Conservation (phyloP, 495 filamentous ascomycete species). For the Daldinia caldariorum region DNA sequence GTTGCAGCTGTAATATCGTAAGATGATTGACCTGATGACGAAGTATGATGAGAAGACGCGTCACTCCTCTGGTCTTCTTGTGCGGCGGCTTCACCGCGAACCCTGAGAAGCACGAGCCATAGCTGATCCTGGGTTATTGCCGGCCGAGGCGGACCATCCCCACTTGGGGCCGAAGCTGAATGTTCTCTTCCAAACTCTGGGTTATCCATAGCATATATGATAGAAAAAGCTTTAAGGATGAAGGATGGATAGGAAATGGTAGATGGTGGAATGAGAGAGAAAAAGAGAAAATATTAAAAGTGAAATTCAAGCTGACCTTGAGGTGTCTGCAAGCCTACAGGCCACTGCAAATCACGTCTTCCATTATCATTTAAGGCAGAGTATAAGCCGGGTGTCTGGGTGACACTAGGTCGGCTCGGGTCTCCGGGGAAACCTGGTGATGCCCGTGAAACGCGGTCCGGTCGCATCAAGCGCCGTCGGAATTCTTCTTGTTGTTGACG, state of each 20-base stretch:
- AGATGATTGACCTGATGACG: background rate
- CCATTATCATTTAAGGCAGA: constrained; percentile 6
- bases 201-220: constrained; percentile 13
- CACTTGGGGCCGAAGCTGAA: background rate
- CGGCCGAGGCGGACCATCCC: background rate
- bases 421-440: constrained; percentile 21
- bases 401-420: background rate
- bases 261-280: background rate
- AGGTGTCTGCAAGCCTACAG: constrained; percentile 25
- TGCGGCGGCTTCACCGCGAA: background rate
- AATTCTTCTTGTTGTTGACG: constrained; percentile 45
- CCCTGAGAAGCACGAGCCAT: background rate
- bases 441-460: constrained; percentile 16
- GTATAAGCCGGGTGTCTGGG: constrained; percentile 14
- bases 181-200: background rate
- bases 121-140: background rate
- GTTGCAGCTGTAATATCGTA: background rate
- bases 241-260: background rate
- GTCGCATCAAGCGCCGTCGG: constrained; percentile 41
- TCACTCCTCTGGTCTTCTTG: background rate
- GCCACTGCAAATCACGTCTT: constrained; percentile 29
- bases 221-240: background rate
- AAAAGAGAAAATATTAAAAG: background rate
- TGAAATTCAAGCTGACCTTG: constrained; percentile 31
- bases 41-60: background rate